Evolutionary conservation across 345 rosid species (phyloP).

Genomic region (Boechera retrofracta): DNA sequence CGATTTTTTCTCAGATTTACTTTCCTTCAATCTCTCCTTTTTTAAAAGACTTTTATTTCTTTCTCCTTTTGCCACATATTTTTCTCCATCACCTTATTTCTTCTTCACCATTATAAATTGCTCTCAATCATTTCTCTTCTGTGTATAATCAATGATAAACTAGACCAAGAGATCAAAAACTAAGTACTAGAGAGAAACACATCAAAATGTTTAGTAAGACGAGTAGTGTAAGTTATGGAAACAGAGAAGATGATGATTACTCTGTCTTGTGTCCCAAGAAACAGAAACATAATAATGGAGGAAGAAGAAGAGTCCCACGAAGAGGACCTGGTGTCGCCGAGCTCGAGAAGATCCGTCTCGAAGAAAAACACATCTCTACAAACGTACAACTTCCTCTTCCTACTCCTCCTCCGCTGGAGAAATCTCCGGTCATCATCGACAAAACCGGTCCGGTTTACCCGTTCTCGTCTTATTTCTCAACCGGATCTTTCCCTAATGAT

Average conservation of each 20-base stretch:
- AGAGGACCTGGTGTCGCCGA: conserved; percentile 92
- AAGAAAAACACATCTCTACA: conserved; percentile 50
- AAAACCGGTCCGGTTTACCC: conserved; percentile 45
- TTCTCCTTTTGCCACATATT: conserved; percentile 43
- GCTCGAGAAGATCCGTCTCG: conserved; percentile 75
- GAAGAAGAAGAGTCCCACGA: conserved; percentile 50
- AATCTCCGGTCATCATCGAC: conserved; percentile 32
- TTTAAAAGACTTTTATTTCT: conserved; percentile 53
- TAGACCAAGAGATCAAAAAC: neutral
- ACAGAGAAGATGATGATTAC: conserved; percentile 38
- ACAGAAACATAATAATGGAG: conserved; percentile 43
- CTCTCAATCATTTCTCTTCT: conserved; percentile 21
- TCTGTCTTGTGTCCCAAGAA: conserved; percentile 50
- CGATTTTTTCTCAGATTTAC: conserved; percentile 68
- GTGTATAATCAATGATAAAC: neutral
- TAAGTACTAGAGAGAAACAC: neutral
- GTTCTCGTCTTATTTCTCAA: conserved; percentile 25
- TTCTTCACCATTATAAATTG: conserved; percentile 16
- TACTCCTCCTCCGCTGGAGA: conserved; percentile 31
- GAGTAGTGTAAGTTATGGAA: conserved; percentile 45
- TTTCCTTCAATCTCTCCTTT: conserved; percentile 59
- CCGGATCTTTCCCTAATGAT: conserved; percentile 50
- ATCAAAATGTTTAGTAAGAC: conserved; percentile 58
- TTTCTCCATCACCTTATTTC: conserved; percentile 22
- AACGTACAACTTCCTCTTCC: neutral